phyloP scores from a whole-genome alignment of 1,139 yeast genomes.

The Debaryomyces coudertii region DNA sequence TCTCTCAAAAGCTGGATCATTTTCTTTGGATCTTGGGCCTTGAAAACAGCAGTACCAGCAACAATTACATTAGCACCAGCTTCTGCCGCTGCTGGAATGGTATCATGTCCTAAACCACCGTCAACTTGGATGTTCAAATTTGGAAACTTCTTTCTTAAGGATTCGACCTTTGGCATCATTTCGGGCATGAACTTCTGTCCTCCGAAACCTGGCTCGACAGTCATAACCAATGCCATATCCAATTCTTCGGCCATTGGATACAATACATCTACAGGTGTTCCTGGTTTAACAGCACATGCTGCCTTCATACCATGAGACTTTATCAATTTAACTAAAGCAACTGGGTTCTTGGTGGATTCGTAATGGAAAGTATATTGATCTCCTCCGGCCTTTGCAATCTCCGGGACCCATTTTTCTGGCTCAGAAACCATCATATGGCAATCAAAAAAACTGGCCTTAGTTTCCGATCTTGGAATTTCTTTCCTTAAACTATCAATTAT shows the following conservation, averaged over 20 bases:
- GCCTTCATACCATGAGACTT: conserved; percentile 85
- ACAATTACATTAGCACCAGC: conserved; percentile 99
- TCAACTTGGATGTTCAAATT: conserved; percentile 89
- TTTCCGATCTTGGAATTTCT: conserved; percentile 62
- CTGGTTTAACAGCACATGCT: conserved; percentile 94
- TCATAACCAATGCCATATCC: conserved; percentile 95
- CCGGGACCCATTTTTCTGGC: conserved; percentile 95
- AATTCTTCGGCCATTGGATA: conserved; percentile 74
- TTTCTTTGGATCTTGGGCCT: conserved; percentile 74
- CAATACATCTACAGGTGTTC: conserved; percentile 84
- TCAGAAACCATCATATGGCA: conserved; percentile 98
- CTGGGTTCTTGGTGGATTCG: conserved; percentile 87
- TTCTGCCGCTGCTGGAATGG: conserved; percentile 79
- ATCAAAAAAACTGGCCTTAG: conserved; percentile 74
- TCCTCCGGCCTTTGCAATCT: conserved; percentile 92
- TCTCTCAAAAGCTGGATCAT: conserved; percentile 69
- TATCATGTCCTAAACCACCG: conserved; percentile 91
- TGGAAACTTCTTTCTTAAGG: conserved; percentile 73
- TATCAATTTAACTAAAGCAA: conserved; percentile 72
- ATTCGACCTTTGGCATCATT: conserved; percentile 94
- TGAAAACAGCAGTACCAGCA: conserved; percentile 94
- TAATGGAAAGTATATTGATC: conserved; percentile 96
- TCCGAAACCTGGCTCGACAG: conserved; percentile 98
- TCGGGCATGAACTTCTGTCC: conserved; percentile 95
- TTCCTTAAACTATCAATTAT: conserved; percentile 79